Evolutionary conservation across 1,284 basidiomycete genomes (phyloP).

Genomic region (Ceratobasidium sp.): DNA sequence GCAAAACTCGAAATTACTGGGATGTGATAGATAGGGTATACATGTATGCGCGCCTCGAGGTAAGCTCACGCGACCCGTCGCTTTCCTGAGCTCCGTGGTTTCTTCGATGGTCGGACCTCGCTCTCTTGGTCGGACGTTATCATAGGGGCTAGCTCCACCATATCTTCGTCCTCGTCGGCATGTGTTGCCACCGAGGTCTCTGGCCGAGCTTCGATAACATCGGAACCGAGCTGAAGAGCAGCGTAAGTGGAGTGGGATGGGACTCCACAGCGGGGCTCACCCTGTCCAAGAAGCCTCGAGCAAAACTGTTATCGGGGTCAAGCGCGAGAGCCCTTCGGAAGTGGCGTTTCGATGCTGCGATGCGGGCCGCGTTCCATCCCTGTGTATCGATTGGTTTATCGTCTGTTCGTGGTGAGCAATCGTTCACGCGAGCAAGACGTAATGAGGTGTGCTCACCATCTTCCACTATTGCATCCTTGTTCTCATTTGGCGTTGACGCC

Average conservation of each 20-base stretch:
- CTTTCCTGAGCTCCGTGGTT: conserved; percentile 6
- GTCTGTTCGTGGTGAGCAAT: background rate
- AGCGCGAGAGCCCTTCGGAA: conserved; percentile 72
- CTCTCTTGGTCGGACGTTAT: conserved; percentile 7
- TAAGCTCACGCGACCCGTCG: background rate
- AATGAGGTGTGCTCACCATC: background rate
- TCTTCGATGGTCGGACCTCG: conserved; percentile 11
- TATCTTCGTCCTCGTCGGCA: conserved; percentile 6
- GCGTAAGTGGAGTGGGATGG: background rate
- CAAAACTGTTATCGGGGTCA: conserved; percentile 71
- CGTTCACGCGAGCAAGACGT: background rate
- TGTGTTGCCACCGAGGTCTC: background rate
- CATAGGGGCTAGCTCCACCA: background rate
- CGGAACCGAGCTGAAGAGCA: conserved; percentile 17
- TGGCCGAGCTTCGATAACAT: conserved; percentile 11
- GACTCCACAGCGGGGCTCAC: conserved; percentile 56
- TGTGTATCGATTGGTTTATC: conserved; percentile 35
- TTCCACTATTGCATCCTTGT: background rate
- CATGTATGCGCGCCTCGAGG: conserved; percentile 4
- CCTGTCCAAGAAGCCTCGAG: conserved; percentile 67
- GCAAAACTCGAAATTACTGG: conserved; percentile 33
- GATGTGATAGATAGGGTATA: background rate
- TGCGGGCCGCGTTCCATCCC: conserved; percentile 57
- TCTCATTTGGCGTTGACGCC: background rate
- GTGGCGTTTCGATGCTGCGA: conserved; percentile 73